Evolutionary conservation across 202 grass and related monocot genomes (phyloP).

Genomic region (Schoenoplectus triqueter): DNA sequence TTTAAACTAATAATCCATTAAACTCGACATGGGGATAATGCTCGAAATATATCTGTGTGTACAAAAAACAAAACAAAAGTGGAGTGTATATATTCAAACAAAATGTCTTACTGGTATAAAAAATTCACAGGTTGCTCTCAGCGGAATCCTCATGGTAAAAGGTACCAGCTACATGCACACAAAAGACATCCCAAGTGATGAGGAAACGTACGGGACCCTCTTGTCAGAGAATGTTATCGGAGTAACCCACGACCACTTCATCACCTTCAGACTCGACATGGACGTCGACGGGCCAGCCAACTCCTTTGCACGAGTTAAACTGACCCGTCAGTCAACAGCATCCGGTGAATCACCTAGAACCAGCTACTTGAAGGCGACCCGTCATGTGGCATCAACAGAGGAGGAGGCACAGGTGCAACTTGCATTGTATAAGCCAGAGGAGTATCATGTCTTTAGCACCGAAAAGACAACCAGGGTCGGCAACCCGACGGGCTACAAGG

Average conservation of each 20-base stretch:
- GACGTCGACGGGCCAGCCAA: conserved; percentile 74
- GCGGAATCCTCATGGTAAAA: conserved; percentile 89
- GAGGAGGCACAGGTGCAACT: conserved; percentile 61
- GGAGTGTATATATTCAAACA: neutral
- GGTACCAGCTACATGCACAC: conserved; percentile 66
- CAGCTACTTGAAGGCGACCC: conserved; percentile 79
- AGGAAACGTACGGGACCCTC: conserved; percentile 73
- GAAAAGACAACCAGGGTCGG: conserved; percentile 62
- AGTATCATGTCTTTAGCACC: conserved; percentile 78
- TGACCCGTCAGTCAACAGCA: conserved; percentile 55
- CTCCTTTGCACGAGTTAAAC: conserved; percentile 72
- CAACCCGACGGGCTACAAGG: conserved; percentile 78
- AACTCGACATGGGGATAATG: neutral
- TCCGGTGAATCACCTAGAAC: conserved; percentile 55
- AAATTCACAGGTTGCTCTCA: conserved; percentile 68
- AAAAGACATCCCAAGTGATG: conserved; percentile 44
- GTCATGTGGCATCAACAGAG: conserved; percentile 56
- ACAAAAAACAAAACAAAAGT: neutral
- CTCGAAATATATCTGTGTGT: neutral
- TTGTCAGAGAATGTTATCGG: conserved; percentile 88
- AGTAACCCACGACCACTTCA: conserved; percentile 85
- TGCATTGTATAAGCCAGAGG: conserved; percentile 60
- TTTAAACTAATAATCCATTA: no score
- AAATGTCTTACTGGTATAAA: no score
- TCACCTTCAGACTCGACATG: conserved; percentile 89